Evolutionary conservation across 805 yeast genomes (phyloP), one percentile per base, ranked within the genome.

Genomic region (Ogataea methylovora): DNA sequence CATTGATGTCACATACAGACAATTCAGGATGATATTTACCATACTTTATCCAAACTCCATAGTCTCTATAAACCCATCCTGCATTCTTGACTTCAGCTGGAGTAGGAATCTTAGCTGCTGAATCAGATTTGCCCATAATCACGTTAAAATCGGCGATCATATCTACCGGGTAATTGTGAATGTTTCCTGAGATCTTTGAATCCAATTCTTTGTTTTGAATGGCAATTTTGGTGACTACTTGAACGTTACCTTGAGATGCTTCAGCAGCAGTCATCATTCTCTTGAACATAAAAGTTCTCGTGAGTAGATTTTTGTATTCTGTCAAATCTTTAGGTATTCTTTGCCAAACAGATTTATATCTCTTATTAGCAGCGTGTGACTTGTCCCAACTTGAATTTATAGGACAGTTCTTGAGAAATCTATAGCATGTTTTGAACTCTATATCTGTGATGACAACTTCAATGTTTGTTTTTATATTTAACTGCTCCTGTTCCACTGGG

Each of bases 11-110:
- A 7, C 76, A 70, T 6, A 80, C 53, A 2, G 76, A 62, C 15
- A 54, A 39, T 9, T 51, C 44, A 18, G 54, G 53, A 20, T 51
- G 46, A 31, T 38, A 64, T 4, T 48, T 37, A 5, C 76, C 85
- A 33, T 62, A 62, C 41, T 72, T 71, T 21, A 73, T 61, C 88
- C 87, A 82, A 11, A 82, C 47, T 8, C 82, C 81, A 43, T 62
- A 45, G 4, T 61, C 49, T 35, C 61, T 63, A 18, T 58, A 49
- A 14, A 42, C 54, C 84, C 84, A 77, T 11, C 69, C 75, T 17
- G 47, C 45, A 4, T 49, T 48, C 24, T 48, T 49, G 1, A 70
- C 41, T 35, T 71, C 67, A 20, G 25, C 29, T 8, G n/a, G 14
- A 7, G 32, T 20, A 13, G 48, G 46, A 10, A 44, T 30, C 25